A percentile compares a stretch with the other conserved stretches of the same genome.
phyloP scores from a whole-genome alignment of 306 rosid genomes.

The Lathyrus tuberosus region DNA sequence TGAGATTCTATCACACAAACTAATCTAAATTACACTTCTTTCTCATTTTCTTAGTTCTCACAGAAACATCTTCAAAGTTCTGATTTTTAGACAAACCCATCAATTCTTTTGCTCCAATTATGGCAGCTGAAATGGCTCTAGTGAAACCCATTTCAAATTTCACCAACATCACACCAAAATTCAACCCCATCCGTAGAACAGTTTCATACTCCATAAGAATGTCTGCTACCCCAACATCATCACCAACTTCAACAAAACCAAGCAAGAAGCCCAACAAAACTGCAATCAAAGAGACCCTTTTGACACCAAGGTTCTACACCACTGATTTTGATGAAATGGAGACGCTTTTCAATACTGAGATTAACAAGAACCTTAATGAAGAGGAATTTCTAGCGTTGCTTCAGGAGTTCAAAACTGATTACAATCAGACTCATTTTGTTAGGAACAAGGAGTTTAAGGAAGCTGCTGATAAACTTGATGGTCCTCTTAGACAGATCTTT shows the following conservation, averaged over 20 bases:
- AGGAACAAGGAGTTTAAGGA: constrained; percentile 98
- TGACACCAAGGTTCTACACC: constrained; percentile 95
- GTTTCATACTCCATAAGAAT: constrained; percentile 54
- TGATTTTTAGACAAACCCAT: neutral
- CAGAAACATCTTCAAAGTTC: constrained; percentile 1
- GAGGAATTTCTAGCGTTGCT: constrained; percentile 84
- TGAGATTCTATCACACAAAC: constrained; percentile 54
- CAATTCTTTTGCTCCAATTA: constrained; percentile 10
- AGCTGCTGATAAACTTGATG: constrained; percentile 90
- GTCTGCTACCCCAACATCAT: constrained; percentile 52
- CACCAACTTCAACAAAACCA: constrained; percentile 54
- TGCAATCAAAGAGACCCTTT: constrained; percentile 79
- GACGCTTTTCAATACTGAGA: constrained; percentile 95
- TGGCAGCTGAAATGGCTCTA: constrained; percentile 89
- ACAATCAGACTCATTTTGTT: constrained; percentile 94
- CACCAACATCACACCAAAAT: constrained; percentile 51
- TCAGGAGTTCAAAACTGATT: constrained; percentile 98
- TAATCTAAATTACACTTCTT: neutral
- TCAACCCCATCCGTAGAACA: constrained; percentile 46
- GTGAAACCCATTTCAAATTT: constrained; percentile 85
- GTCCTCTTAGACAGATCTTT: constrained; percentile 86
- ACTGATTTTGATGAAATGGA: constrained; percentile 98
- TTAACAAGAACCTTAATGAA: constrained; percentile 83
- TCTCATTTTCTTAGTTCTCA: neutral
- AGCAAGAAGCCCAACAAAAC: constrained; percentile 59